Evolutionary conservation across 345 rosid genomes (phyloP), one percentile per base, ranked within the genome.

Genomic region (Populus davidiana): DNA sequence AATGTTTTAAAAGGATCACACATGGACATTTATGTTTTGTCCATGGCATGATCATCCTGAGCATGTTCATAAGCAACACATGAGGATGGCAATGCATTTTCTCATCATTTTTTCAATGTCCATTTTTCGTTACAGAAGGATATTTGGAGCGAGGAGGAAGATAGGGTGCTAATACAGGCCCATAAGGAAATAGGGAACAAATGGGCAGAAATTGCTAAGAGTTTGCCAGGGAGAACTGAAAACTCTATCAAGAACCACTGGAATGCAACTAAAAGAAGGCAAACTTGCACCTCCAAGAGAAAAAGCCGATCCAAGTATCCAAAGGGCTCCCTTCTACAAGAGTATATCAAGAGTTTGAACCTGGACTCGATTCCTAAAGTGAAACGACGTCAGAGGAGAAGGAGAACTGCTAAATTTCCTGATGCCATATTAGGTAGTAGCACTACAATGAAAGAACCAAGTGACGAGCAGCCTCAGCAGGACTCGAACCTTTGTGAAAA

Each of bases 181-280:
- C 99, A 96, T 72, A 80, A 74, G 50, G 95, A 92, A 80, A 91
- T 96, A 63, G 98, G 98, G 29, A 96, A 96, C 89, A 92, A 87
- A 84, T 96, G 99, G 99, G 99, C 99, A 11, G 99, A 94, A 78
- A 94, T 96, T 47, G 95, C 98, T 0, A 96, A 94, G 82, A 90
- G 90, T 39, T 86, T 96, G 54, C 98, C 97, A 0, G 99, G 99
- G 44, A 88, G 99, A 85, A 96, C 98, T 8, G 99, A 96, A 64
- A 96, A 96, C 82, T 92, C 98, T 20, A 96, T 96, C 78, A 96
- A 96, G 79, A 96, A 96, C 86, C 99, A 96, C 74, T 94, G 99
- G 99, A 96, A 94, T 43, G 99, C 98, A 38, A 96, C 99, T 25
- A 96, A 94, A 80, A 83, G 99, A 77, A 89, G 97, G 87, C 98